Percentiles rank a stretch among this genome's conserved stretches.
phyloP scores from a whole-genome alignment of 345 rosid genomes.

The Populus nigra region DNA sequence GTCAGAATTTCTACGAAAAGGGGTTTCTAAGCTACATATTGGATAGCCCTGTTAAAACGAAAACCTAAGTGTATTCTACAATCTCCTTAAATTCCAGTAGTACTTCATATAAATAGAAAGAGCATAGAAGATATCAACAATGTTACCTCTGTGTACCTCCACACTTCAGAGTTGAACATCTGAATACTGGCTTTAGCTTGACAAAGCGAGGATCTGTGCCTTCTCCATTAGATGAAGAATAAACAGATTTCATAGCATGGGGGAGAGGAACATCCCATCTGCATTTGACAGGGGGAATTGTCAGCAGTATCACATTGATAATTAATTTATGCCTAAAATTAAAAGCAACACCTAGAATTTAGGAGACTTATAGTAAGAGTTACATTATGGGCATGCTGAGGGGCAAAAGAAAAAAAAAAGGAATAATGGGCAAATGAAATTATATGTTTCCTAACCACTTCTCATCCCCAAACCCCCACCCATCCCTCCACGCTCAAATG shows the following conservation, averaged over 20 bases:
- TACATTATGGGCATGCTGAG: not conserved
- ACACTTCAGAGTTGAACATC: constrained; percentile 40
- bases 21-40: not conserved
- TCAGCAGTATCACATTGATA: constrained; percentile 5
- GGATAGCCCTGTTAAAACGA: not conserved
- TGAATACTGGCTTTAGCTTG: constrained; percentile 81
- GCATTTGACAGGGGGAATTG: constrained; percentile 34
- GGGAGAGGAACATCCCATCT: constrained; percentile 98
- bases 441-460: no score
- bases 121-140: not conserved
- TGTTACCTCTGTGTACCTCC: not conserved
- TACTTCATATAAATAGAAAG: not conserved
- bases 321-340: constrained; percentile 7
- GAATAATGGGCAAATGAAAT: no score
- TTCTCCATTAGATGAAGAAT: constrained; percentile 49
- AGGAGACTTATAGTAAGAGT: not conserved
- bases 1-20: not conserved
- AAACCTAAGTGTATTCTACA: not conserved
- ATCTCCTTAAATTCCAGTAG: not conserved
- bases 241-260: constrained; percentile 44
- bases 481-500: no score
- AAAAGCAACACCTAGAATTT: not conserved
- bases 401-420: no score
- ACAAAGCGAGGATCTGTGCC: constrained; percentile 86
- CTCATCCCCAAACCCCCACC: no score